Conservation (phyloP, 352 stramenopile genomes). For the Albugo laibachii region DNA sequence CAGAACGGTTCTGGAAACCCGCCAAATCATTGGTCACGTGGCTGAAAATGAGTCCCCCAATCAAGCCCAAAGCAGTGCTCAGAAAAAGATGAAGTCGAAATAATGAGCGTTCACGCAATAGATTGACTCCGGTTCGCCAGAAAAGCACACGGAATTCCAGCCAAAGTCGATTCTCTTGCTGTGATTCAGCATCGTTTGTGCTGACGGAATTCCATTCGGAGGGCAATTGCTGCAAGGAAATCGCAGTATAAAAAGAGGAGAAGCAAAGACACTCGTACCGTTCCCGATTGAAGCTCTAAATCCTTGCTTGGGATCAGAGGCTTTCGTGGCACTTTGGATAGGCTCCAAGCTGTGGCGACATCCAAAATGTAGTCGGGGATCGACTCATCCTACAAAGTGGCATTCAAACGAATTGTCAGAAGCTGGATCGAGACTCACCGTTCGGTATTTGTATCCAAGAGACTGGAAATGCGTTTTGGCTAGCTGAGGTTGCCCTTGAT, state of each 20-base stretch:
- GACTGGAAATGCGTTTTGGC: constrained; percentile 38
- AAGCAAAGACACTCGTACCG: too few relatives aligned
- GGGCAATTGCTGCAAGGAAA: too few relatives aligned
- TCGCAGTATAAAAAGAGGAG: too few relatives aligned
- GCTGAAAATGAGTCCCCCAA: constrained; percentile 59
- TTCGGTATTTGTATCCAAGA: constrained; percentile 41
- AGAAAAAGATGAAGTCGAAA: constrained; percentile 39
- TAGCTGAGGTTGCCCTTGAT: constrained; percentile 24
- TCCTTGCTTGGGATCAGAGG: too few relatives aligned
- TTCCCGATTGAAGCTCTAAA: too few relatives aligned
- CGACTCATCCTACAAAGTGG: constrained; percentile 30
- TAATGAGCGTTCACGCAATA: constrained; percentile 48
- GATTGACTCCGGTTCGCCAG: constrained; percentile 38
- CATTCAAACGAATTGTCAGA: constrained; percentile 2
- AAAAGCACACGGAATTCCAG: constrained; percentile 55
- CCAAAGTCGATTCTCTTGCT: constrained; percentile 19
- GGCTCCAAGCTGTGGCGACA: constrained; percentile 15
- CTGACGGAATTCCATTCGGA: too few relatives aligned
- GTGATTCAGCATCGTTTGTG: background rate
- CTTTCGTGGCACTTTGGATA: too few relatives aligned
- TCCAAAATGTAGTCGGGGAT: constrained; percentile 69
- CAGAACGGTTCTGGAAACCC: constrained; percentile 69
- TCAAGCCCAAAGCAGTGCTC: constrained; percentile 33
- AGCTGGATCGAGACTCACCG: constrained; percentile 12
- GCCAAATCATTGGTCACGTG: constrained; percentile 63